Evolutionary conservation across 306 rosid genomes (phyloP).

Genomic region (Acacia crassicarpa): DNA sequence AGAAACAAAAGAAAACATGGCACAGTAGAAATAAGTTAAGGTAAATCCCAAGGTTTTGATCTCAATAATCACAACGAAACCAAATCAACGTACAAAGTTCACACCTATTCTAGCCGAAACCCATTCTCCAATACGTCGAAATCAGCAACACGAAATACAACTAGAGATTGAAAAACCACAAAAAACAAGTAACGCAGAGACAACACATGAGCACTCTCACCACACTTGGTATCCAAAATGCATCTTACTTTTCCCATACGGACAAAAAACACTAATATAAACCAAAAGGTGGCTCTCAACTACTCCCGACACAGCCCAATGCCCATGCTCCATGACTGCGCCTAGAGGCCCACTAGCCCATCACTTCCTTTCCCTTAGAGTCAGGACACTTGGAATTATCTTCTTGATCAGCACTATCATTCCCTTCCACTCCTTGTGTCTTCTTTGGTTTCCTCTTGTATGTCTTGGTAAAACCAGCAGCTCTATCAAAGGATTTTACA

Average conservation of each 20-base stretch:
- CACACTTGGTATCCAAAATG: not conserved
- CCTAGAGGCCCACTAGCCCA: not conserved
- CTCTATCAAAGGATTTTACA: constrained; percentile 1
- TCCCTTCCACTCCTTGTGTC: too few species aligned
- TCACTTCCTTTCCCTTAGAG: not conserved
- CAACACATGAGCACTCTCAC: not conserved
- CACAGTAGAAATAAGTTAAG: not conserved
- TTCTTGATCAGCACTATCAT: too few species aligned
- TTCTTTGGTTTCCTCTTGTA: too few species aligned
- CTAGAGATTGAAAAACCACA: too few species aligned
- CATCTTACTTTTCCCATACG: not conserved
- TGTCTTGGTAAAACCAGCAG: not conserved
- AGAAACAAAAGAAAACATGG: not conserved
- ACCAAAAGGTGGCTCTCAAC: not conserved
- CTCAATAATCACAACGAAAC: not conserved
- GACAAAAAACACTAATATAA: not conserved
- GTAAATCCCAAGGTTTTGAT: not conserved
- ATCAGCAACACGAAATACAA: not conserved
- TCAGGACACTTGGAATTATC: not conserved
- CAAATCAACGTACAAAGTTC: not conserved
- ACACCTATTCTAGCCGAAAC: not conserved
- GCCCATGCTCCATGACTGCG: not conserved
- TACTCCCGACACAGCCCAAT: not conserved
- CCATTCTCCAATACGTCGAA: not conserved
- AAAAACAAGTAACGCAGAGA: not conserved